Conservation (phyloP, 2,329 filamentous ascomycete species). For the Aureobasidium sp. region DNA sequence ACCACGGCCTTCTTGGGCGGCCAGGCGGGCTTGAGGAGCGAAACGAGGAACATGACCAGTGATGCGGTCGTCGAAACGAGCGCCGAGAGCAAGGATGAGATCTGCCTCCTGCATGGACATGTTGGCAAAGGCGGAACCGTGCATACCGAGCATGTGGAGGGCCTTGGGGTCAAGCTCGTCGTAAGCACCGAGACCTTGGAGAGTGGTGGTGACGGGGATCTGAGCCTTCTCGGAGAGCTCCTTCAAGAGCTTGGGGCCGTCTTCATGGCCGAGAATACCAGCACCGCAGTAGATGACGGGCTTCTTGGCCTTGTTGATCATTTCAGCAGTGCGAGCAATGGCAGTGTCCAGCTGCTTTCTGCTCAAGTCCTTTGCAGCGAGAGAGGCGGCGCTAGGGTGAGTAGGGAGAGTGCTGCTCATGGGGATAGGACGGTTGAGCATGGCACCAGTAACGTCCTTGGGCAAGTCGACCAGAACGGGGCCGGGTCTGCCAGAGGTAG, state of each 20-base stretch:
- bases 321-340: conserved; percentile 66
- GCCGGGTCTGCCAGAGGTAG: conserved; percentile 84
- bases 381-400: conserved; percentile 77
- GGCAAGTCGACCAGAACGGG: conserved; percentile 93
- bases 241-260: conserved; percentile 71
- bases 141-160: conserved; percentile 98
- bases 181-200: conserved; percentile 85
- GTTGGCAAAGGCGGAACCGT: conserved; percentile 94
- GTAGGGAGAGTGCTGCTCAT: conserved; percentile 63
- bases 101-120: conserved; percentile 97
- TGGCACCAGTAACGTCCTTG: conserved; percentile 87
- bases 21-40: conserved; percentile 76
- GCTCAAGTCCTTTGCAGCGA: conserved; percentile 67
- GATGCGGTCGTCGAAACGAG: conserved; percentile 93
- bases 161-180: conserved; percentile 92
- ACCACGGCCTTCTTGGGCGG: conserved; percentile 75
- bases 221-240: conserved; percentile 82
- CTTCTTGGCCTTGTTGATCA: conserved; percentile 86
- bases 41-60: conserved; percentile 76
- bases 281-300: conserved; percentile 93
- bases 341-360: conserved; percentile 64
- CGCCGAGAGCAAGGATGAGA: conserved; percentile 88
- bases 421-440: conserved; percentile 77
- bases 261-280: conserved; percentile 71
- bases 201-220: conserved; percentile 91